phyloP scores from a whole-genome alignment of 257 asterid species.

The Solanum ossicruentum region DNA sequence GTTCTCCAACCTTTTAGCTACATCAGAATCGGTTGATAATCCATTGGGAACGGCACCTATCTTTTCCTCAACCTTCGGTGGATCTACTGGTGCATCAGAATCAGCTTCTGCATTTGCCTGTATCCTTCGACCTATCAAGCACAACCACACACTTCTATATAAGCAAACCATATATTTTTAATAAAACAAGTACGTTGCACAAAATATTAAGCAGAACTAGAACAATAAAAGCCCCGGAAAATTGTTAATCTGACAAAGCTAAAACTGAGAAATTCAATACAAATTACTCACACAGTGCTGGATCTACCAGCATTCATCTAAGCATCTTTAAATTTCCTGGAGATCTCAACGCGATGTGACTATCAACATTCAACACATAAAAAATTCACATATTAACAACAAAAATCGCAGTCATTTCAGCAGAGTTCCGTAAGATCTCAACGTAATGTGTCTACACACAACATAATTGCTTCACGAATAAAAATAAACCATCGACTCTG shows the following conservation, averaged over 20 bases:
- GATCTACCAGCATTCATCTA: neutral
- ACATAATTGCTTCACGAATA: neutral
- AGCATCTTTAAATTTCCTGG: neutral
- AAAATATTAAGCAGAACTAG: neutral
- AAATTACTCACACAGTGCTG: neutral
- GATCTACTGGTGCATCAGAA: constrained; percentile 55
- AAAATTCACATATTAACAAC: neutral
- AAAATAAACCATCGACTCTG: neutral
- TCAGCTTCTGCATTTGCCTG: constrained; percentile 74
- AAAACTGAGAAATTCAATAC: neutral
- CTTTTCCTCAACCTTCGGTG: constrained; percentile 82
- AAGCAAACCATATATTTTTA: neutral
- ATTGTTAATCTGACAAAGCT: neutral
- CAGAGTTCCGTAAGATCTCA: neutral
- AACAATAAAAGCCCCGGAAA: neutral
- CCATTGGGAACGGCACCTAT: constrained; percentile 75
- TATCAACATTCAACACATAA: neutral
- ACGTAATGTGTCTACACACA: neutral
- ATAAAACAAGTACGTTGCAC: neutral
- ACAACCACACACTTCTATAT: neutral
- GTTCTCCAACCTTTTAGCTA: constrained; percentile 46
- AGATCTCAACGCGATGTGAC: neutral
- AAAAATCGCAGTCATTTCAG: neutral
- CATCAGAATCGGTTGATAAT: constrained; percentile 85
- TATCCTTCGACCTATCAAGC: constrained; percentile 40